Conservation (phyloP, 148 eudicot species). For the Limonium bicolor region DNA sequence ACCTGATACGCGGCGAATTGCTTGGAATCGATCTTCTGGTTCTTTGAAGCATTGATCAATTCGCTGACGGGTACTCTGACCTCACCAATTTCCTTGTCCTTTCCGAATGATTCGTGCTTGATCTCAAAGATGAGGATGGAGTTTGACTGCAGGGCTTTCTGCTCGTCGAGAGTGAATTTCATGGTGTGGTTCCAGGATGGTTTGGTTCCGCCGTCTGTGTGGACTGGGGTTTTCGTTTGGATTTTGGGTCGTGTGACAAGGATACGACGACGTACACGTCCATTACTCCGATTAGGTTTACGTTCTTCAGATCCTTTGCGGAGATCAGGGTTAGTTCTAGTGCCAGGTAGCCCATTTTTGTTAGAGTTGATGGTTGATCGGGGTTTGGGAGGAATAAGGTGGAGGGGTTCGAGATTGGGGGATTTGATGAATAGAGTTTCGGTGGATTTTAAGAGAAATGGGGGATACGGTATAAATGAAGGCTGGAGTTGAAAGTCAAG, state of each 20-base stretch:
- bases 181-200: slow-evolving; percentile 32
- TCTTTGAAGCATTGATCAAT: slow-evolving; percentile 13
- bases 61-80: slow-evolving; percentile 25
- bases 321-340: slow-evolving; percentile 26
- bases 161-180: slow-evolving; percentile 24
- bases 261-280: slow-evolving; percentile 19
- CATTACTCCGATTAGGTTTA: slow-evolving; percentile 35
- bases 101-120: slow-evolving; percentile 19
- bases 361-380: too few relatives aligned
- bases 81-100: slow-evolving; percentile 36
- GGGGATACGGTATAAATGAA: too few relatives aligned
- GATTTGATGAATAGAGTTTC: too few relatives aligned
- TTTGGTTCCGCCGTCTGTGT: slow-evolving; percentile 26
- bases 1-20: slow-evolving; percentile 21
- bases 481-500: too few relatives aligned
- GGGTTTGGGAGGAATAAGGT: too few relatives aligned
- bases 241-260: slow-evolving; percentile 19
- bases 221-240: slow-evolving; percentile 30
- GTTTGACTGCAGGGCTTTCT: neutral
- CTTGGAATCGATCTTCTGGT: slow-evolving; percentile 4
- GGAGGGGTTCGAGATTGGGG: too few relatives aligned
- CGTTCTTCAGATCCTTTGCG: slow-evolving; percentile 37
- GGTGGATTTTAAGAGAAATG: too few relatives aligned
- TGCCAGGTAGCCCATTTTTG: slow-evolving; percentile 17
- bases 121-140: slow-evolving; percentile 15